Percentiles rank a stretch among this genome's conserved stretches.
These are phyloP conservation scores for Hymenoscyphus fructigenus DNA, from an alignment of 2,329 filamentous ascomycete genomes.

Conservation along the genomic window DNA sequence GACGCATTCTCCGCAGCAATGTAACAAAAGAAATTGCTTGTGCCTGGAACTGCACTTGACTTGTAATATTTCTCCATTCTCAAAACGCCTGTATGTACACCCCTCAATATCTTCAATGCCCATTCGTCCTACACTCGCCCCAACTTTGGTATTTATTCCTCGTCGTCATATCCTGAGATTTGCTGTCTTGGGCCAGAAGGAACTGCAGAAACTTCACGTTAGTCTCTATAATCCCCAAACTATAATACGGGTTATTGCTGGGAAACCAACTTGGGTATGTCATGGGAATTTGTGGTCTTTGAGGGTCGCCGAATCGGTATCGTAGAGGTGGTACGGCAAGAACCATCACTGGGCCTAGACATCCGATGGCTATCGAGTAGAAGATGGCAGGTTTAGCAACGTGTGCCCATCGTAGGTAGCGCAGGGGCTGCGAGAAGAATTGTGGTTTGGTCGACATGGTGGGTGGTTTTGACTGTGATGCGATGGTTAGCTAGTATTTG, in stretches of 20 bases:
- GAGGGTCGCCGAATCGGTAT: slow-evolving; percentile 69
- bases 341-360: slow-evolving; percentile 68
- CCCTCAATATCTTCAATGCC: neutral
- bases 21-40: neutral
- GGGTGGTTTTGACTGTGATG: slow-evolving; percentile 26
- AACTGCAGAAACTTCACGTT: slow-evolving; percentile 15
- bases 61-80: slow-evolving; percentile 13
- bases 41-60: neutral
- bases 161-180: slow-evolving; percentile 15
- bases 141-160: neutral
- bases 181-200: slow-evolving; percentile 22
- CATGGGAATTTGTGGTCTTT: slow-evolving; percentile 71
- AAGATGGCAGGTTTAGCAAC: slow-evolving; percentile 90
- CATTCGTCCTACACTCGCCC: neutral
- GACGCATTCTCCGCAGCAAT: too few relatives aligned
- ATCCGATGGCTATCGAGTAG: slow-evolving; percentile 77
- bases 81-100: slow-evolving; percentile 15
- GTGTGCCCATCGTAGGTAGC: slow-evolving; percentile 84
- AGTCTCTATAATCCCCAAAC: neutral
- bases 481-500: slow-evolving; percentile 15
- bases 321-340: slow-evolving; percentile 73
- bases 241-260: neutral
- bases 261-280: slow-evolving; percentile 88
- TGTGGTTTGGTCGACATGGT: slow-evolving; percentile 65
- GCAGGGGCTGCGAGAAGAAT: slow-evolving; percentile 83